phyloP scores from a whole-genome alignment of 306 rosid species.

The Heteromeles arbutifolia region DNA sequence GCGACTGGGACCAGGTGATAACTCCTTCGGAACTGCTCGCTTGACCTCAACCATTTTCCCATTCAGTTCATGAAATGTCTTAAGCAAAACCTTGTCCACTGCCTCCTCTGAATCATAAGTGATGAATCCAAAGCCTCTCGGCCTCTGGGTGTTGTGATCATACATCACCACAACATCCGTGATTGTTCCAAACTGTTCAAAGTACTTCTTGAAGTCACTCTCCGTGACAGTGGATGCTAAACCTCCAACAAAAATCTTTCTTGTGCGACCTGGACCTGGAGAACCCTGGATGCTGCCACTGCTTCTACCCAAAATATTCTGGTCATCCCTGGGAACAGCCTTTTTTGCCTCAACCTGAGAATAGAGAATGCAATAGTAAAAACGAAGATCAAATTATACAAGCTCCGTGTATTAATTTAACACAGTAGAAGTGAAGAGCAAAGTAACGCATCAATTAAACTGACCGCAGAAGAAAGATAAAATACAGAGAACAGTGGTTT shows the following conservation, averaged over 20 bases:
- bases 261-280: constrained; percentile 87
- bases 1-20: constrained; percentile 86
- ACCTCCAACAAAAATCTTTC: constrained; percentile 97
- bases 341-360: constrained; percentile 92
- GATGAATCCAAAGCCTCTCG: constrained; percentile 95
- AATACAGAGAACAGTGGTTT: not conserved
- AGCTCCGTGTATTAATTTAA: not conserved
- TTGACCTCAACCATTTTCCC: constrained; percentile 99
- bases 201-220: constrained; percentile 85
- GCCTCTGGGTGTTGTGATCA: constrained; percentile 98
- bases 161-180: constrained; percentile 99
- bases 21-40: constrained; percentile 98
- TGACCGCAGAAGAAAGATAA: not conserved
- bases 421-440: constrained; percentile 4
- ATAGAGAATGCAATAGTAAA: constrained; percentile 20
- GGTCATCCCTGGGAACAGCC: constrained; percentile 99
- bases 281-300: constrained; percentile 81
- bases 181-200: constrained; percentile 95
- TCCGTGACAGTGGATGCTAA: constrained; percentile 96
- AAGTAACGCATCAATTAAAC: not conserved
- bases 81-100: constrained; percentile 78
- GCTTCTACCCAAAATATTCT: constrained; percentile 67
- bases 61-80: constrained; percentile 88
- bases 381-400: not conserved
- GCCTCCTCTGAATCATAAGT: constrained; percentile 97